These are phyloP conservation scores for Diaporthe eres DNA, from an alignment of 2,329 filamentous ascomycete genomes.

Conservation along the genomic window DNA sequence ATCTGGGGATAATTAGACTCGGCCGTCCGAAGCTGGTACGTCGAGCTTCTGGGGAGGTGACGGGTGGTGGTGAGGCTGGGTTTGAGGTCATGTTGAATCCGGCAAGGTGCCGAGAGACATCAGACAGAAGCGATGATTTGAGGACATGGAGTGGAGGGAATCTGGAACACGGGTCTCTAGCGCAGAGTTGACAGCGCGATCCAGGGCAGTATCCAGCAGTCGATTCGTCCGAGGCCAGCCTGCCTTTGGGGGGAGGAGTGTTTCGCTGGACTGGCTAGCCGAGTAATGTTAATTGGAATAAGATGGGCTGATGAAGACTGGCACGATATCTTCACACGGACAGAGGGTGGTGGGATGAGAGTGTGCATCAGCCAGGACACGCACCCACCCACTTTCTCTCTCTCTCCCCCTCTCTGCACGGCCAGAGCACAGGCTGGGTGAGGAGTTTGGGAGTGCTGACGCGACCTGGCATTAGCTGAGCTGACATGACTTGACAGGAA, in stretches of 20 bases:
- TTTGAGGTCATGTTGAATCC: slow-evolving; percentile 39
- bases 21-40: not conserved
- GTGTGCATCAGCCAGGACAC: not conserved
- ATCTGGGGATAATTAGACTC: slow-evolving; percentile 34
- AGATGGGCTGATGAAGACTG: slow-evolving; percentile 25
- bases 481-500: slow-evolving; percentile 33
- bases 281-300: slow-evolving; percentile 14
- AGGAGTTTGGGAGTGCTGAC: slow-evolving; percentile 8
- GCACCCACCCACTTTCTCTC: too few species aligned
- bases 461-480: slow-evolving; percentile 6
- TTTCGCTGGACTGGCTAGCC: slow-evolving; percentile 18
- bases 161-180: slow-evolving; percentile 36
- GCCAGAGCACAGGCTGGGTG: not conserved
- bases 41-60: not conserved
- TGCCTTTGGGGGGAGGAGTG: not conserved
- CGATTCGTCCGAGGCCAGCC: slow-evolving; percentile 18
- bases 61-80: slow-evolving; percentile 28
- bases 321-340: not conserved
- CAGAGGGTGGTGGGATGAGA: not conserved
- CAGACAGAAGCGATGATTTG: slow-evolving; percentile 41
- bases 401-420: not conserved
- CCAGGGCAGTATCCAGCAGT: slow-evolving; percentile 9
- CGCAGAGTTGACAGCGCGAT: slow-evolving; percentile 19
- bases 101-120: slow-evolving; percentile 40
- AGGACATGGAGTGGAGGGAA: slow-evolving; percentile 36